Evolutionary conservation across 495 filamentous ascomycete genomes (phyloP), one percentile per base, ranked within the genome.

Genomic region (Aspergillus biplanus): DNA sequence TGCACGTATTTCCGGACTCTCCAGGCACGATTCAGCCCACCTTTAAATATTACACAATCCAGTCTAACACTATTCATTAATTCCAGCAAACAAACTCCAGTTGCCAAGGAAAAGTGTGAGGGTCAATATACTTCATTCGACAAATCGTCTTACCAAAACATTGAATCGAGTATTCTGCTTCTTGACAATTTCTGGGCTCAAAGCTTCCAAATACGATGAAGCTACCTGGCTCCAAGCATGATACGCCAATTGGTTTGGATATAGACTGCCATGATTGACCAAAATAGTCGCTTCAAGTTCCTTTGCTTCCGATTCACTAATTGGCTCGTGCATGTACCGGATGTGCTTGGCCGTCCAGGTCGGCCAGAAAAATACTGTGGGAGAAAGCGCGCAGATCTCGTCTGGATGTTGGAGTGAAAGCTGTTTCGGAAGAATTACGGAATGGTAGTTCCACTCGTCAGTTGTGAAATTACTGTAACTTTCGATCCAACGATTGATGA

Each of bases 361-460:
- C 32, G 52, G 52, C 52, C 52, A 54, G 27, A 33, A 54, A 54
- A 54, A 34, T 6, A 50, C 52, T 7, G 52, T 34, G 7, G 52
- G 52, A 54, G 52, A 54, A 33, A 34, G 52, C 27, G 7, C 32
- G 33, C 52, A 54, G 27, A 50, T 15, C 52, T 34, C 13, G 7
- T 54, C 7, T 21, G 33, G 52, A 16, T 33, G 52, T n/a, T 54
- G 27, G 27, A 54, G 52, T 7, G 52, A 27, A 33, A 54, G 27
- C 16, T 54, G 3, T 33, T 54, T 54, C 27, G 52, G 52, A n/a
- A 54, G 52, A 33, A 54, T 33, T n/a, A 34, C 52, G 16, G 33
- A 54, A 33, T 54, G 52, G 32, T 33, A 54, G 27, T 54, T 53
- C 50, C 50, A 53, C 3, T 54, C 52, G 27, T 54, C 21, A 6